Conservation (phyloP, 1,139 yeast species). For the Nakaseomyces kungkrabaensis region DNA sequence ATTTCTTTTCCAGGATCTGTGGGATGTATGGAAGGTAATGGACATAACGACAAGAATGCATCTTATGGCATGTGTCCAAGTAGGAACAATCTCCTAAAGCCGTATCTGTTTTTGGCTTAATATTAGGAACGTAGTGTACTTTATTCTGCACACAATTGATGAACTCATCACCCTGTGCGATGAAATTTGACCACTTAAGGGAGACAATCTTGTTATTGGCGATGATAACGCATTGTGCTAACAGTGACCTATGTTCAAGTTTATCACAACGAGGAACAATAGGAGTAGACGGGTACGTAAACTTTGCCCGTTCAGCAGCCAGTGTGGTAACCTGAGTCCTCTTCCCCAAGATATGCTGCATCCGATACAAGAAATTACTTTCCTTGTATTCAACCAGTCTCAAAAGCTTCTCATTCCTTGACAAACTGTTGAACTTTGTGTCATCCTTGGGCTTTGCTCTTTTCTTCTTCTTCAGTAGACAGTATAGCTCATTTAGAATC, state of each 20-base stretch:
- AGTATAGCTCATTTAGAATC: background rate
- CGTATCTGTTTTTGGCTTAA: conserved; percentile 50
- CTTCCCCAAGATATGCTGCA: conserved; percentile 12
- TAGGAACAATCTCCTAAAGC: conserved; percentile 88
- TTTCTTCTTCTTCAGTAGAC: background rate
- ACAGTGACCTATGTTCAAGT: conserved; percentile 33
- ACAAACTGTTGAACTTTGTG: background rate
- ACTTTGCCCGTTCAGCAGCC: conserved; percentile 35
- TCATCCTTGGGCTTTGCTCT: background rate
- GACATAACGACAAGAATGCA: conserved; percentile 67
- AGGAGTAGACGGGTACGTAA: conserved; percentile 33
- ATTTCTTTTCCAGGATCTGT: conserved; percentile 12
- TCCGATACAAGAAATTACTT: background rate
- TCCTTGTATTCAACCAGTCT: background rate
- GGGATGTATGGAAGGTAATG: conserved; percentile 68
- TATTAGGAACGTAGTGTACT: conserved; percentile 55
- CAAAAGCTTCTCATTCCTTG: conserved; percentile 4
- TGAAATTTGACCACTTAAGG: conserved; percentile 21
- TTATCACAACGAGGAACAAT: conserved; percentile 48
- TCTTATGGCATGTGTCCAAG: conserved; percentile 85
- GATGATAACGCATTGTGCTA: conserved; percentile 19
- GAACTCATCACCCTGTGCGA: conserved; percentile 24
- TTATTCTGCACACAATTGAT: conserved; percentile 38
- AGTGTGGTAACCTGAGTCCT: conserved; percentile 24
- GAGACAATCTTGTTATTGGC: conserved; percentile 27